Percentiles rank a stretch among this genome's conserved stretches.
These are phyloP conservation scores for Auriscalpium microsporum DNA, from an alignment of 768 basidiomycete genomes.

Conservation along the genomic window DNA sequence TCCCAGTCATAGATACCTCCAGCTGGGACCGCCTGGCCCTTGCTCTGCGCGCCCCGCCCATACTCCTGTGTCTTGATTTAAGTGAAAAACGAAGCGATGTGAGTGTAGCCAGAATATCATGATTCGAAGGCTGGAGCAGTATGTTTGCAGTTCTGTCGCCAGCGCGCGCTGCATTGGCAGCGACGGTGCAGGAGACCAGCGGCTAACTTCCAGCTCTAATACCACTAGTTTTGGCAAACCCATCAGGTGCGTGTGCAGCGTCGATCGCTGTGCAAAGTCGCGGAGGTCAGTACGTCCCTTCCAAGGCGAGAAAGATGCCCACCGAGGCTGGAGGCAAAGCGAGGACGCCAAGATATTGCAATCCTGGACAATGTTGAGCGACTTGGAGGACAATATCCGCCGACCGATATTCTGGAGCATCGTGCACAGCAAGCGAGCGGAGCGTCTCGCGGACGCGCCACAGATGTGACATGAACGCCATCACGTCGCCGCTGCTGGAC, in stretches of 20 bases:
- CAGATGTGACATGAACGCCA: constrained; percentile 26
- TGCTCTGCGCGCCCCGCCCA: constrained; percentile 7
- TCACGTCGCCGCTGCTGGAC: constrained; percentile 19
- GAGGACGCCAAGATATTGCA: constrained; percentile 33
- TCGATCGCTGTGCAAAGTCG: constrained; percentile 21
- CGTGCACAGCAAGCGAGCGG: constrained; percentile 28
- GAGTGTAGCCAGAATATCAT: constrained; percentile 27
- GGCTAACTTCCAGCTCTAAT: constrained; percentile 30
- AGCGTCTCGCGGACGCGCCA: constrained; percentile 23
- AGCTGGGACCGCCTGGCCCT: neutral
- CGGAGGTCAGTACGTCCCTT: neutral
- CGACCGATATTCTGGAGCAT: constrained; percentile 26
- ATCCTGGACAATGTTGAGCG: constrained; percentile 24
- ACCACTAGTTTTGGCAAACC: constrained; percentile 25
- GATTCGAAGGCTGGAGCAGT: constrained; percentile 26
- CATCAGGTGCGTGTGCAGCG: constrained; percentile 27
- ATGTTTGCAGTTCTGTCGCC: constrained; percentile 31
- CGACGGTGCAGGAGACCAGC: constrained; percentile 26
- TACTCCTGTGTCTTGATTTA: constrained; percentile 11
- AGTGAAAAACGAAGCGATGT: constrained; percentile 19
- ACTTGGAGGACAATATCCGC: constrained; percentile 25
- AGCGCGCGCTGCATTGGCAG: constrained; percentile 27
- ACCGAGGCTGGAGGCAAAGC: constrained; percentile 27
- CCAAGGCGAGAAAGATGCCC: constrained; percentile 11
- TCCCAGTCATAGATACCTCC: neutral